Evolutionary conservation across 805 yeast species (phyloP), one percentile per base, ranked within the genome.

Genomic region (Candida pseudoglaebosa): DNA sequence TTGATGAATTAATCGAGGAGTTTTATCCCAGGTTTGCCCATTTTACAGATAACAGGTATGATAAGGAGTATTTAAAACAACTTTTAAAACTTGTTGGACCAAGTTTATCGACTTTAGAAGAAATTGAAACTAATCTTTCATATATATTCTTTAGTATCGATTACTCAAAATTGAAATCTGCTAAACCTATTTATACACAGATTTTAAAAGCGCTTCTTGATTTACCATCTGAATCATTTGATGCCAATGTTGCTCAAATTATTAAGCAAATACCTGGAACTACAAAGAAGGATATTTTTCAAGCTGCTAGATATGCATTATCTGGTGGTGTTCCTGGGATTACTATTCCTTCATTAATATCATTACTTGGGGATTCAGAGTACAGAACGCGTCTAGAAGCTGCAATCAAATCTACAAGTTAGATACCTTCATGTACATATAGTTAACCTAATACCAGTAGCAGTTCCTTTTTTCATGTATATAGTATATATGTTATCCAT

Each of bases 251-350:
- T 9, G n/a, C 12, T 15, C 14, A 12, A 6, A 33, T 33, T 6
- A 22, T 21, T 14, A 21, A 22, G 16, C 8, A 32, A 20, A 6
- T 34, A 14, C 42, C 47, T n/a, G 34, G 35, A 4, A 38, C 39
- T 10, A 41, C 50, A 5, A 62, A 70, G 50, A 73, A 67, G 40
- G 56, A 65, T 1, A 57, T 84, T 1, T 84, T 77, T 52, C 78
- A 76, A 48, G 50, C 78, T 0, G 50, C 85, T 10, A 66, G 96
- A 40, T 80, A 69, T 46, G 90, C 90, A 0, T 54, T 88, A 17
- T 71, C 86, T 10, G 95, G 86, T 0, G 76, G 80, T 5, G 67
- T 67, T 4, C 71, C 95, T 0, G 96, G 96, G 0, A 63, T 82
- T 20, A 77, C 79, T 13, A 63, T 89, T 4, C 84, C 83, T 0